Evolutionary conservation across 2,329 filamentous ascomycete genomes (phyloP), one percentile per base, ranked within the genome.

Genomic region (Colletotrichum coccodes): DNA sequence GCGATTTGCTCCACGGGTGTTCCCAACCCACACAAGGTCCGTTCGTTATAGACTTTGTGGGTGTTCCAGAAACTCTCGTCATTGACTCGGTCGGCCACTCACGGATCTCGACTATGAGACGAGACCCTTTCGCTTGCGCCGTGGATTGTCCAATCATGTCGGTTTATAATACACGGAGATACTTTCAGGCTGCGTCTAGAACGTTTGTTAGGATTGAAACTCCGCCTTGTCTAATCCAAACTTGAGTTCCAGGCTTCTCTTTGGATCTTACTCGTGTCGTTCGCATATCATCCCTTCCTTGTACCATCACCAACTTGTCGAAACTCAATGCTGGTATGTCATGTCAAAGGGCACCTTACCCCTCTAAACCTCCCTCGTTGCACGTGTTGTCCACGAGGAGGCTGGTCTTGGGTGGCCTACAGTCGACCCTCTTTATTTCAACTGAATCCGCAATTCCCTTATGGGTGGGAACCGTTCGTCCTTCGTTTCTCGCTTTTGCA

Each of bases 61-160:
- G 21, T 60, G 60, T 68, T 60, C 65, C 65, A 68, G 32, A 59
- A 68, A 38, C 53, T 68, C 54, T 42, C 28, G 28, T 54, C 32
- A 46, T 68, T 65, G 53, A 64, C 53, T 68, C 60, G 14, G 26
- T 23, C 26, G 42, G 23, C 64, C 60, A 68, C 47, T 64, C 61
- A 60, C 53, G 32, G 36, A 40, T 60, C 36, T 30, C 23, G 40
- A 53, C 36, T 23, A 59, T 65, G 54, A 68, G 60, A 68, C 64
- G 60, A 64, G 38, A 32, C 46, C 32, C 38, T 42, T 40, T 38
- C 30, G 8, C 9, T 8, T 3, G 16, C 23, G 40, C 16, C 21
- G 18, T 11, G 21, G 40, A n/a, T 36, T 46, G n/a, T 11, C 30
- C 54, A 58, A 58, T 34, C 40, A 21, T 30, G 12, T 5, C 32